Base-by-base conservation (phyloP, 306 rosid genomes). In the Geum urbanum region DNA sequence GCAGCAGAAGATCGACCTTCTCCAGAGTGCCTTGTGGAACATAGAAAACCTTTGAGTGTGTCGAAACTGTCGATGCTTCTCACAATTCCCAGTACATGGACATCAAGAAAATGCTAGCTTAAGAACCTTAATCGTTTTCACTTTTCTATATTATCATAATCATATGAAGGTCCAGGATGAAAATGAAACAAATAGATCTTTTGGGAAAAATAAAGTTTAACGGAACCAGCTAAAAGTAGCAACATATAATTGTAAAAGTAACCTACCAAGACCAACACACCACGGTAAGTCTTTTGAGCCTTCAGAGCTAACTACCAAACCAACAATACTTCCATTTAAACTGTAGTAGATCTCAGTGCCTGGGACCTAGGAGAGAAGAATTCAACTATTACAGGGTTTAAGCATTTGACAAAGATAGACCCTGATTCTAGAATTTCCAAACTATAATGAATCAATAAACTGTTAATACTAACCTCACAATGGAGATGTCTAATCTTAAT, bases 211-310 rank as follows among this genome's bases (percentile, higher is more conserved):
- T n/a, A n/a, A n/a, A n/a, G n/a, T n/a, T 16, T 64, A 27, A 9
- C 11, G 44, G 6, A 51, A 72, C 10, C 16, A 2, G 20, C 15
- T 19, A 45, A 61, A 60, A 24, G 19, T n/a, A 56, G 64, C 14
- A 32, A 50, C 35, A 41, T 27, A 47, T 18, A 48, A 52, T 40
- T 44, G 53, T 49, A 43, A 57, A 75, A 80, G 72, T 10, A 62
- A 82, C 96, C 49, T 80, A 94, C 98, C 98, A 72, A 94, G 96
- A 59, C 98, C 98, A 76, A 87, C 79, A 82, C 95, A 86, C 88
- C 86, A 87, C 43, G 96, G 88, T 70, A 82, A 77, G 53, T 65
- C 85, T 78, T 79, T 84, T 52, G 86, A 67, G 72, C 56, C 84
- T 70, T 84, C 82, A 77, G 87, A 77, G 80, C 89, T 82, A 80